Evolutionary conservation across 2,329 filamentous ascomycete genomes (phyloP).

Genomic region (Fusarium illudens): DNA sequence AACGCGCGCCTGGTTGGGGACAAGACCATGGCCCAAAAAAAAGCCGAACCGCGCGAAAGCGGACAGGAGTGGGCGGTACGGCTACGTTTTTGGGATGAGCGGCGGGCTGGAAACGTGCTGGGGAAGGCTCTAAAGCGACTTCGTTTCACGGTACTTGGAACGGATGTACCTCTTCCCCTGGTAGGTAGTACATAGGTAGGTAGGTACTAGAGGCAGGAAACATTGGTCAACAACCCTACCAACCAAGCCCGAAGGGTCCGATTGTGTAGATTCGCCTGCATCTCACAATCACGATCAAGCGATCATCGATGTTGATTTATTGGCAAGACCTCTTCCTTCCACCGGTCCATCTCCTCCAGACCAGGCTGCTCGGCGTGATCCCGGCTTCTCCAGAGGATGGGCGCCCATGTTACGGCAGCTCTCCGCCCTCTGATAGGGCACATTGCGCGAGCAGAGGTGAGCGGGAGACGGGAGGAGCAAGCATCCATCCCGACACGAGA

Average conservation of each 20-base stretch:
- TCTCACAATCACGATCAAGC: conserved; percentile 26
- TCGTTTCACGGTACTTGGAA: conserved; percentile 34
- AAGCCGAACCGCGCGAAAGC: conserved; percentile 36
- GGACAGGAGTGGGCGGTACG: conserved; percentile 39
- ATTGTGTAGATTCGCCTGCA: conserved; percentile 14
- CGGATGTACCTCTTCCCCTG: conserved; percentile 21
- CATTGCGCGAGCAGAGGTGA: background rate
- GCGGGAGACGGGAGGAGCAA: conserved; percentile 18
- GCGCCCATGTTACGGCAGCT: background rate
- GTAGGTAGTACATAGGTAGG: no score
- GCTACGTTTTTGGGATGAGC: conserved; percentile 41
- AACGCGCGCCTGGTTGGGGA: conserved; percentile 36
- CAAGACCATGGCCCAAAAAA: conserved; percentile 33
- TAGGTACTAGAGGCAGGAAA: conserved; percentile 3
- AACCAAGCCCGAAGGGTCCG: conserved; percentile 7
- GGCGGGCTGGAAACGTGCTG: conserved; percentile 36
- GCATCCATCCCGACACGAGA: conserved; percentile 4
- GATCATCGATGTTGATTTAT: conserved; percentile 20
- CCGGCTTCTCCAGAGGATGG: conserved; percentile 1
- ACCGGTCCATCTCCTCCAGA: conserved; percentile 1
- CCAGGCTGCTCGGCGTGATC: conserved; percentile 3
- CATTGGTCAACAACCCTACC: conserved; percentile 15
- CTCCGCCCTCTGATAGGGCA: conserved; percentile 7
- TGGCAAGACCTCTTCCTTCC: conserved; percentile 6
- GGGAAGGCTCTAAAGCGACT: conserved; percentile 33